Conservation (phyloP, 202 grass and related monocot species). For the Hordeum pubiflorum region DNA sequence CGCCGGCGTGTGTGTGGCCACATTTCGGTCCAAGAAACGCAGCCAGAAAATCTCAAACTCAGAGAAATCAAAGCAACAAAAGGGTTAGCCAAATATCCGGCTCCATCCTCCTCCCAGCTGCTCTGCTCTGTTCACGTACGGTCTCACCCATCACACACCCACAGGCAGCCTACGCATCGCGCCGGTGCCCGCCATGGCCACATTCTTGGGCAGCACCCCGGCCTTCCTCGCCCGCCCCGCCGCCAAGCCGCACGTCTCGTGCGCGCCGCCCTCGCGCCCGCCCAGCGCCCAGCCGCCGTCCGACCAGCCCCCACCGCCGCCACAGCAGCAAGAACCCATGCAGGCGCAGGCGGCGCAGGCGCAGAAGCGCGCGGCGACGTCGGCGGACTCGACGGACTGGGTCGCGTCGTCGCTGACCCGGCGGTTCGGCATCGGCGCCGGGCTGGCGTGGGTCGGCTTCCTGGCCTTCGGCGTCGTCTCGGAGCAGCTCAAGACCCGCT, state of each 20-base stretch:
- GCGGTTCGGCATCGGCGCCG: constrained; percentile 81
- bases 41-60: not conserved
- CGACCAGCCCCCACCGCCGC: not conserved
- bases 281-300: constrained; percentile 32
- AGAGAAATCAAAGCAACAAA: not conserved
- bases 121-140: not conserved
- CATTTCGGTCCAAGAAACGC: not conserved
- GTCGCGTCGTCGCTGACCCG: constrained; percentile 72
- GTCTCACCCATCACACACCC: not conserved
- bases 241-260: constrained; percentile 61
- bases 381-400: constrained; percentile 76
- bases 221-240: constrained; percentile 44
- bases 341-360: constrained; percentile 30
- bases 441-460: constrained; percentile 82
- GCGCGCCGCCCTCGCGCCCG: constrained; percentile 48
- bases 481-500: constrained; percentile 93
- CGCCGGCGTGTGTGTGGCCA: constrained; percentile 14
- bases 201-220: constrained; percentile 58
- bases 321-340: constrained; percentile 26
- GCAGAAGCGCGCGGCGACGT: constrained; percentile 32
- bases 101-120: not conserved
- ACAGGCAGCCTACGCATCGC: not conserved
- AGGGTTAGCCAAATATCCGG: not conserved
- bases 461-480: constrained; percentile 79
- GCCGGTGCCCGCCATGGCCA: constrained; percentile 42